phyloP scores from a whole-genome alignment of 2,329 filamentous ascomycete species.

The Arachnomyces sp. region DNA sequence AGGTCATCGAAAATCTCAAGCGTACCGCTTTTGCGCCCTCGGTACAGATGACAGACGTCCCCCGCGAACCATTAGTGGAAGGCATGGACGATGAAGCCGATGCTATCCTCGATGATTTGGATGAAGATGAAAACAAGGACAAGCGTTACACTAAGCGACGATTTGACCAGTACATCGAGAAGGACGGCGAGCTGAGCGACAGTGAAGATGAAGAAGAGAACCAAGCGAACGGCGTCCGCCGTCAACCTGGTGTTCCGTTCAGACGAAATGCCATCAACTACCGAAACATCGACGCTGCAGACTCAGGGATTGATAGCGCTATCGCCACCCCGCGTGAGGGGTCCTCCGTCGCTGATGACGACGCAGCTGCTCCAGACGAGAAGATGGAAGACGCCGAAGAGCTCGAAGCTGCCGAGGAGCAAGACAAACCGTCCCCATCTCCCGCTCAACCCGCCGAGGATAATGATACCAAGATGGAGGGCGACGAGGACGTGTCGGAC shows the following conservation, averaged over 20 bases:
- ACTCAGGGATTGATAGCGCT: constrained; percentile 46
- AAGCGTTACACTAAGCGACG: constrained; percentile 70
- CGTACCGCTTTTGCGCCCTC: constrained; percentile 55
- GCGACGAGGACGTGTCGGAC: constrained; percentile 28
- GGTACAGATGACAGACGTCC: constrained; percentile 57
- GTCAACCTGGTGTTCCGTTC: constrained; percentile 41
- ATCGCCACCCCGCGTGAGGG: constrained; percentile 38
- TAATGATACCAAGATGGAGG: constrained; percentile 15
- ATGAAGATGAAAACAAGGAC: constrained; percentile 82
- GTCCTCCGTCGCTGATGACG: constrained; percentile 37
- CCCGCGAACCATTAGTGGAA: constrained; percentile 45
- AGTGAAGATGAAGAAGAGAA: constrained; percentile 80
- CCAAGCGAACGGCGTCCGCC: constrained; percentile 60
- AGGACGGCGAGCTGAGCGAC: constrained; percentile 74
- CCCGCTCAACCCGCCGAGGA: constrained; percentile 21
- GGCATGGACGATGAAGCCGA: constrained; percentile 58
- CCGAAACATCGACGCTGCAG: constrained; percentile 48
- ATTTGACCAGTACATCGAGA: constrained; percentile 69
- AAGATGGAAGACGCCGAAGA: constrained; percentile 35
- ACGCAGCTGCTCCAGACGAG: constrained; percentile 30
- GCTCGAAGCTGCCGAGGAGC: constrained; percentile 19
- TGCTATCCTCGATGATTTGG: constrained; percentile 58
- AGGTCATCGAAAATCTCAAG: constrained; percentile 59
- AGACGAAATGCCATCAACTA: constrained; percentile 55
- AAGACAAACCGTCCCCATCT: constrained; percentile 23